A percentile compares a stretch with the other conserved stretches of the same genome.
Evolutionary conservation across 805 yeast species (phyloP).

Genomic region (Candida peoriensis): DNA sequence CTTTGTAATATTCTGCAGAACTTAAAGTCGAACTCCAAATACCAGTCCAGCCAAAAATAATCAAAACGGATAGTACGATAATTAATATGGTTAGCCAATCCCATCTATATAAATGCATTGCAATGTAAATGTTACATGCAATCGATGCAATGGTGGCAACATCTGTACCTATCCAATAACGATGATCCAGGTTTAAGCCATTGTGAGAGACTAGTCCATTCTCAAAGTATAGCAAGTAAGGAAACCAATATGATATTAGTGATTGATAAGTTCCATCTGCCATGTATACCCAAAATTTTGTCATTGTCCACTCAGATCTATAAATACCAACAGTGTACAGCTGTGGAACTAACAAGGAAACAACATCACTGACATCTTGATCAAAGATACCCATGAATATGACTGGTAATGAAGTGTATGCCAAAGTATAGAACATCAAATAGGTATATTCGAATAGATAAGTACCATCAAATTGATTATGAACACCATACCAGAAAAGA

Average conservation of each 20-base stretch:
- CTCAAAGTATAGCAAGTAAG: conserved; percentile 48
- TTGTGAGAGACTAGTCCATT: conserved; percentile 41
- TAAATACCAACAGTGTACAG: conserved; percentile 68
- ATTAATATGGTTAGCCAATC: conserved; percentile 66
- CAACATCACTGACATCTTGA: conserved; percentile 70
- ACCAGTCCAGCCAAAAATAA: conserved; percentile 73
- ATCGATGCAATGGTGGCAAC: conserved; percentile 62
- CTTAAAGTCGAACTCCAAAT: conserved; percentile 57
- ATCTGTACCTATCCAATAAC: conserved; percentile 65
- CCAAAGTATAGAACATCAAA: conserved; percentile 76
- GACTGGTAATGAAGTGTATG: conserved; percentile 76
- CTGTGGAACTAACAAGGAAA: conserved; percentile 69
- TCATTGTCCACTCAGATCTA: conserved; percentile 64
- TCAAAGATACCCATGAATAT: conserved; percentile 74
- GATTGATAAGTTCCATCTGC: conserved; percentile 75
- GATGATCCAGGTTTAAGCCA: conserved; percentile 59
- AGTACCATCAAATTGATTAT: conserved; percentile 71
- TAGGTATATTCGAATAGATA: conserved; percentile 76
- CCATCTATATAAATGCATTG: conserved; percentile 73
- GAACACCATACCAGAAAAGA: conserved; percentile 76
- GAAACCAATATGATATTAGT: conserved; percentile 65
- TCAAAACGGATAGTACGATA: conserved; percentile 49
- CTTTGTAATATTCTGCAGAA: conserved; percentile 55
- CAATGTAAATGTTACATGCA: conserved; percentile 58
- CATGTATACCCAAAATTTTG: conserved; percentile 71